Percentiles rank a stretch among this genome's conserved stretches.
phyloP scores from a whole-genome alignment of 2,329 filamentous ascomycete genomes.

The Monilinia fructicola region DNA sequence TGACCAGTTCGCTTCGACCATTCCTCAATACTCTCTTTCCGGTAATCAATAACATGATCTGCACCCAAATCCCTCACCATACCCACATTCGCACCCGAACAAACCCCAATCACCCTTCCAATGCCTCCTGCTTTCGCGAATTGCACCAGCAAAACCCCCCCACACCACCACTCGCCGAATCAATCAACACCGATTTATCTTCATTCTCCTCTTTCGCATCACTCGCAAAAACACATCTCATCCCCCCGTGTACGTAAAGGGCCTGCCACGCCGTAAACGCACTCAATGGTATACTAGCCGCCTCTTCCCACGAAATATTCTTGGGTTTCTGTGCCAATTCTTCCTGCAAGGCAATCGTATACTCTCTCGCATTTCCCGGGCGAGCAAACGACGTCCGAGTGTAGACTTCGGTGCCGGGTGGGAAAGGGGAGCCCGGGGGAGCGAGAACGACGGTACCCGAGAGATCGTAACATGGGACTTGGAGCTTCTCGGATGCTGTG shows the following conservation, averaged over 20 bases:
- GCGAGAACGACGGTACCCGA: neutral
- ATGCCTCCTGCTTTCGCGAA: constrained; percentile 11
- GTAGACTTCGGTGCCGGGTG: neutral
- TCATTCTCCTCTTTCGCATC: neutral
- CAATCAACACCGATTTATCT: neutral
- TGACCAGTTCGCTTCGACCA: neutral
- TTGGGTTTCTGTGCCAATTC: constrained; percentile 1
- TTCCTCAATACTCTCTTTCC: neutral
- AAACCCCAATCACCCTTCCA: constrained; percentile 3
- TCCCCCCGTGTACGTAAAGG: constrained; percentile 5
- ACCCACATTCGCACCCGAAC: neutral
- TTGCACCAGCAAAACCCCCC: neutral
- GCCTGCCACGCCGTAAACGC: constrained; percentile 23
- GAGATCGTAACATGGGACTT: constrained; percentile 18
- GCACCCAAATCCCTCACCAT: neutral
- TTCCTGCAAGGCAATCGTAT: neutral
- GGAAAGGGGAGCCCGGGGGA: neutral
- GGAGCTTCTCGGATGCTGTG: neutral
- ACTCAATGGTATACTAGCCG: constrained; percentile 10
- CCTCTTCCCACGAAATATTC: constrained; percentile 11
- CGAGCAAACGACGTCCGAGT: neutral
- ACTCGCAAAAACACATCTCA: neutral
- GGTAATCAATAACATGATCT: constrained; percentile 16
- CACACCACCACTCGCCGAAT: constrained; percentile 14
- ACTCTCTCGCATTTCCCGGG: constrained; percentile 14